Base-by-base conservation (phyloP, 2,329 filamentous ascomycete genomes). In the Davidsoniella neocaledoniae region DNA sequence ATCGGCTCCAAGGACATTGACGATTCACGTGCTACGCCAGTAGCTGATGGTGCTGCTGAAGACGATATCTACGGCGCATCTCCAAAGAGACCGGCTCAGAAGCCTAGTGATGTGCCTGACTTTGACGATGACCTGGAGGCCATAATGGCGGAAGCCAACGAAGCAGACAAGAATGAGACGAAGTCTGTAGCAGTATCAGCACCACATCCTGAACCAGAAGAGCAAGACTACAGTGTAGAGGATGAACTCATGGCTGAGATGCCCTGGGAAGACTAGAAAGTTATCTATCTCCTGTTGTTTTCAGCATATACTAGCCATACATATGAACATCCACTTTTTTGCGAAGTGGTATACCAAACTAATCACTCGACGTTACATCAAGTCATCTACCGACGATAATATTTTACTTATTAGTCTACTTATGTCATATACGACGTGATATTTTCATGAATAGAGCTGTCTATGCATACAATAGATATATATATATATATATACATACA, bases 181-280 rank as follows among this genome's bases (percentile, higher is more conserved):
- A 53, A 53, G n/a, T 44, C 50, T n/a, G 46, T 23, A 23, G 21
- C 40, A 6, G 51, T 44, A 19, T 19, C 43, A 14, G 26, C 41
- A 6, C 23, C 48, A 45, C 53, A 43, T 26, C 40, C 49, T 37
- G 37, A 47, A 43, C 46, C 23, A 17, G 14, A 14, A 23, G 56
- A 61, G 4, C 60, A 70, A 36, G 62, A 67, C 21, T 78, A 74
- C 59, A 73, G 69, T 1, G 78, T 79, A 49, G 79, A 82, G 12
- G 76, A 82, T 62, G 80, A 77, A 53, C 79, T 73, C 1, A 79
- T 86, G 76, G 76, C 72, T 37, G 76, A 76, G 55, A 74, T 77
- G 71, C 51, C 47, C 33, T 53, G 49, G 17, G 51, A 53, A 14
- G 47, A 53, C 29, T 53, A 26, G 23, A 14, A 21, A 26, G 25